Percentiles rank a stretch among this genome's conserved stretches.
phyloP scores from a whole-genome alignment of 495 filamentous ascomycete species.

The Bacidia rubella region DNA sequence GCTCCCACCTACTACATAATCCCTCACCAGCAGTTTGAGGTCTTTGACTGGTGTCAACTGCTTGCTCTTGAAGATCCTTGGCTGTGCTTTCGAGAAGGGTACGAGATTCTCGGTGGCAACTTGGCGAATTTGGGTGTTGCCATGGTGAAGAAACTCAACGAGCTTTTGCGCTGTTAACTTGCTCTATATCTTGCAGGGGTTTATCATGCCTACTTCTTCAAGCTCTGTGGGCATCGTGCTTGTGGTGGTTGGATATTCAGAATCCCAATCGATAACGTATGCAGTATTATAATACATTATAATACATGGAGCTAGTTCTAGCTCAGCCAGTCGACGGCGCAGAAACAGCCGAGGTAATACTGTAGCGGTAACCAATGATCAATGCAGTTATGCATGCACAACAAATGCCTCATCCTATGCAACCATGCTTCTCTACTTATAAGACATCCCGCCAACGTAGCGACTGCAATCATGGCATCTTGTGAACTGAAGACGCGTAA shows the following conservation, averaged over 20 bases:
- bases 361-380: no score
- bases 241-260: no score
- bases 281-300: background rate
- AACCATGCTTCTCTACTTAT: no score
- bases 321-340: no score
- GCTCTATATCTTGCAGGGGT: background rate
- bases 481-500: background rate
- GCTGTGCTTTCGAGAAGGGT: conserved; percentile 65
- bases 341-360: no score
- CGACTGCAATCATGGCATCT: background rate
- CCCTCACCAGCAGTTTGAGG: conserved; percentile 74
- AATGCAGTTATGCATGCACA: no score
- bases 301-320: no score
- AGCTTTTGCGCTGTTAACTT: conserved; percentile 39
- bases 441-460: background rate
- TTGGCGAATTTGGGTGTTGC: conserved; percentile 71
- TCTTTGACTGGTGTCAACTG: conserved; percentile 71
- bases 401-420: no score
- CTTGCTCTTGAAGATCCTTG: conserved; percentile 68
- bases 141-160: conserved; percentile 82
- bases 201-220: conserved; percentile 49
- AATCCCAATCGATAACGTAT: background rate
- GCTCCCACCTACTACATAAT: conserved; percentile 50
- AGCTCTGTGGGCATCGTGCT: conserved; percentile 65
- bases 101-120: conserved; percentile 74